These are phyloP conservation scores for Cryptosporidium sp. DNA, from an alignment of 169 alveolate species.

Conservation along the genomic window DNA sequence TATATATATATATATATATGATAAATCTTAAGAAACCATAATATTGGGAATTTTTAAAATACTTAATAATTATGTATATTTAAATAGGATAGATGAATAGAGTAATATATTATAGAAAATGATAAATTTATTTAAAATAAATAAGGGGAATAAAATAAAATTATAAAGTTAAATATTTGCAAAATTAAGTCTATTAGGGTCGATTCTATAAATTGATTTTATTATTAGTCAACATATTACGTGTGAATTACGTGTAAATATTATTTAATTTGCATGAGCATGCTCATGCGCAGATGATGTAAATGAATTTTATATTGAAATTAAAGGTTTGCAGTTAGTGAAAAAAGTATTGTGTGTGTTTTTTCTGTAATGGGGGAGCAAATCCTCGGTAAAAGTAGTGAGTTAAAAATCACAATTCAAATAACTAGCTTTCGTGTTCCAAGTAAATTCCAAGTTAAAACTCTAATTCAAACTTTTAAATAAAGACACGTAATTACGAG, in stretches of 20 bases:
- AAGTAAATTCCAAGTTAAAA: background rate
- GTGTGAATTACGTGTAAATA: background rate
- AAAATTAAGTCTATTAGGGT: background rate
- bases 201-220: background rate
- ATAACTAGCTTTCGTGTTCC: background rate
- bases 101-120: no score
- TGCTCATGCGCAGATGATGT: background rate
- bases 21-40: background rate
- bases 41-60: background rate
- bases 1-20: background rate
- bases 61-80: no score
- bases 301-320: background rate
- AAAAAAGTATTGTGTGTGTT: background rate
- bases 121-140: no score
- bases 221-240: background rate
- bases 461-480: background rate
- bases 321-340: background rate
- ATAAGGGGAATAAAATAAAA: no score
- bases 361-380: no score
- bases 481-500: slow-evolving; percentile 18
- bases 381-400: background rate
- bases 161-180: background rate
- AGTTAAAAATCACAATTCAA: no score
- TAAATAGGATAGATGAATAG: no score
- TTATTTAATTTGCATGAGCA: background rate